These are phyloP conservation scores for Lactuca sativa DNA, from an alignment of 129 eudicot genomes.

Conservation along the genomic window DNA sequence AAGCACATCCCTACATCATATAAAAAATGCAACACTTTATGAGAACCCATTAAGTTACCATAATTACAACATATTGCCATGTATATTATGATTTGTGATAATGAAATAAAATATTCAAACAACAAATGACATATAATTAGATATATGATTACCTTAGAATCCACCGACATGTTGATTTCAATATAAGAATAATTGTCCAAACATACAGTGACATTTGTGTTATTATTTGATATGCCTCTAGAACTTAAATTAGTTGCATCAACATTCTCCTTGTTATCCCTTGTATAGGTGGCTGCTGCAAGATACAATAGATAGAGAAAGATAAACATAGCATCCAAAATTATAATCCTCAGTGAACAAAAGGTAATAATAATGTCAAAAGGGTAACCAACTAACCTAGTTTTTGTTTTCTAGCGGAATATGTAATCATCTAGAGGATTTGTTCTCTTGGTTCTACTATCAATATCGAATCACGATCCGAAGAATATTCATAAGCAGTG, in stretches of 20 bases:
- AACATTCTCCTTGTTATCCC: conserved; percentile 45
- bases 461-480: too few relatives aligned
- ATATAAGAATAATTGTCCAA: conserved; percentile 36
- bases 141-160: conserved; percentile 42
- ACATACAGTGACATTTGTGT: background rate
- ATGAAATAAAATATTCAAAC: background rate
- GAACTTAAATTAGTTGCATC: conserved; percentile 47
- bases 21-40: conserved; percentile 5
- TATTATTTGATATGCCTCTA: conserved; percentile 20
- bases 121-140: background rate
- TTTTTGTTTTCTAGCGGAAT: conserved; percentile 82
- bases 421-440: conserved; percentile 74
- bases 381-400: conserved; percentile 42
- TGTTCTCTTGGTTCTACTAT: conserved; percentile 46
- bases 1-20: conserved; percentile 46
- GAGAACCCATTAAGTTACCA: background rate
- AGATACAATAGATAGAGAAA: conserved; percentile 18
- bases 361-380: conserved; percentile 8
- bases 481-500: too few relatives aligned
- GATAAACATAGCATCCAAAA: conserved; percentile 5
- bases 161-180: conserved; percentile 28
- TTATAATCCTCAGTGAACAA: conserved; percentile 4
- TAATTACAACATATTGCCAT: background rate
- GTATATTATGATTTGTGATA: background rate
- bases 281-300: conserved; percentile 42